Percentiles rank a stretch among this genome's conserved stretches.
Evolutionary conservation across 805 yeast species (phyloP).

Genomic region (Grigorovia transvaalensis): DNA sequence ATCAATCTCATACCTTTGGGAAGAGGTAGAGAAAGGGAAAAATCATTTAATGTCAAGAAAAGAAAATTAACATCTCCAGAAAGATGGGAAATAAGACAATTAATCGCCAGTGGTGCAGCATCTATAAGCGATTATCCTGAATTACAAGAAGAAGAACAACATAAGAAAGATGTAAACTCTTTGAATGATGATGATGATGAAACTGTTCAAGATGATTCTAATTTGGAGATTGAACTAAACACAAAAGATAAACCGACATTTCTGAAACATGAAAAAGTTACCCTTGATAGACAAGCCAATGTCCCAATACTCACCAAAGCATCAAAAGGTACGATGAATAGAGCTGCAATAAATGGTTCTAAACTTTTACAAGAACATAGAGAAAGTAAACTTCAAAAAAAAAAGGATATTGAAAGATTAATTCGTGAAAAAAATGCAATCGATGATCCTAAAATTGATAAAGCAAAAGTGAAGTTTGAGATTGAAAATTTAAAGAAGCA

Average conservation of each 20-base stretch:
- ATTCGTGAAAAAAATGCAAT: conserved; percentile 22
- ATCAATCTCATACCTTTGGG: conserved; percentile 1
- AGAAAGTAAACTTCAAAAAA: conserved; percentile 44
- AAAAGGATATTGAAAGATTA: conserved; percentile 35
- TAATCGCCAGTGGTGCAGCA: conserved; percentile 69
- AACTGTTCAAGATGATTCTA: conserved; percentile 29
- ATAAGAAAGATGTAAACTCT: conserved; percentile 17
- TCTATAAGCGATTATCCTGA: conserved; percentile 63
- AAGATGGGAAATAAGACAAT: conserved; percentile 79
- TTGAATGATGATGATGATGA: conserved; percentile 6
- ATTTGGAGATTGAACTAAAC: conserved; percentile 63
- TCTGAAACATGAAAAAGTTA: conserved; percentile 37
- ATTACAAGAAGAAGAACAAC: conserved; percentile 32
- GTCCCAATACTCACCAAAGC: conserved; percentile 53
- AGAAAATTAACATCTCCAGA: conserved; percentile 71
- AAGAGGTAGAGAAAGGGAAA: conserved; percentile 2
- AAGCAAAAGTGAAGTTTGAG: conserved; percentile 7
- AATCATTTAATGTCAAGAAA: conserved; percentile 15
- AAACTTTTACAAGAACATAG: conserved; percentile 52
- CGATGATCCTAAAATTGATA: conserved; percentile 25
- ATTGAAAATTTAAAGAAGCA: conserved; percentile 15
- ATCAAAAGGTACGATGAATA: conserved; percentile 68
- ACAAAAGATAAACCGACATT: conserved; percentile 58
- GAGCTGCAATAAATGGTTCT: conserved; percentile 73
- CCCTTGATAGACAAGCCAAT: conserved; percentile 27